Base-by-base conservation (phyloP, 768 basidiomycete species). In the Paxillus rubicundulus region DNA sequence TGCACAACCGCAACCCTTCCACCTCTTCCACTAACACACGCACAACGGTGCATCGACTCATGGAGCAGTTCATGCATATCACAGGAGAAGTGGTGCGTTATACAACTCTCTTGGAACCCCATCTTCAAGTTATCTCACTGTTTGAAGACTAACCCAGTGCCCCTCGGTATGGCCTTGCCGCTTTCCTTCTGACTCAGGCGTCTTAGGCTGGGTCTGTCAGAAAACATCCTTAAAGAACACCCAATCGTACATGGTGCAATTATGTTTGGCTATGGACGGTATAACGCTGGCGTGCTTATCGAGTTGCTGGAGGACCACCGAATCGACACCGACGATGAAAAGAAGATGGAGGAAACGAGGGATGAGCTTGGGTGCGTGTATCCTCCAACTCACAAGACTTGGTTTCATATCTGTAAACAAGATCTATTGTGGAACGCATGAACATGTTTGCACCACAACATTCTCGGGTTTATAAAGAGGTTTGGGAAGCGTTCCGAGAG, bases 181-280 rank as follows among this genome's bases (percentile, higher is more conserved):
- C 42, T 16, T 5, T n/a, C 14, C 17, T 17, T 44, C 39, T 20
- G 17, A 34, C n/a, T 9, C 14, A 14, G 12, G 9, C 2, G 13
- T 34, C 51, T 61, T 12, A 48, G 2, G 17, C 12, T 14, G 9
- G 3, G 30, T 49, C 18, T 33, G 20, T 2, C 33, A 61, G 62
- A 64, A 21, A 50, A 51, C 30, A 56, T 56, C 33, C 30, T 59
- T 13, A 46, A 36, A 18, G 59, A 59, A 44, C 52, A 64, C 32
- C 50, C 57, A 0, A 55, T 53, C 50, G 54, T 54, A 1, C 53
- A 52, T 43, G 50, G 53, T 10, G 60, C 63, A 27, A 49, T 59
- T 53, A 53, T 64, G 56, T 61, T 61, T 50, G 62, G 62, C 20
- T 55, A 56, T 13, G 62, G 49, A 47, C 55, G 62, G 50, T 61